Evolutionary conservation across 2,329 filamentous ascomycete genomes (phyloP).

Genomic region (Diaporthe destruens): DNA sequence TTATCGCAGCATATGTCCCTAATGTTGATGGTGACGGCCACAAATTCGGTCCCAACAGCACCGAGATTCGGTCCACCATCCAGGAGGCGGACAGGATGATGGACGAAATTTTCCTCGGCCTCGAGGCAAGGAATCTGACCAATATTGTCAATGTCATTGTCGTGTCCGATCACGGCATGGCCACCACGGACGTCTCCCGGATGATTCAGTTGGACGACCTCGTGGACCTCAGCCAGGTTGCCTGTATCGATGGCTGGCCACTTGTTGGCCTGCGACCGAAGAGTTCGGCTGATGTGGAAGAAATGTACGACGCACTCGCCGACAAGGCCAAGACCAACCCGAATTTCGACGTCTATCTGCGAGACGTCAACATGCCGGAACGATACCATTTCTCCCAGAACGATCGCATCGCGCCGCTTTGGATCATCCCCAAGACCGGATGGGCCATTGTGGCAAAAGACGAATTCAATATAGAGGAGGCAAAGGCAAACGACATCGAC

Average conservation of each 20-base stretch:
- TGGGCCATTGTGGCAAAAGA: conserved; percentile 89
- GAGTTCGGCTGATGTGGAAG: conserved; percentile 72
- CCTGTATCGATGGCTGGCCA: conserved; percentile 94
- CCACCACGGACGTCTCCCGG: conserved; percentile 84
- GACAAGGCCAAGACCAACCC: conserved; percentile 71
- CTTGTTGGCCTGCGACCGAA: conserved; percentile 89
- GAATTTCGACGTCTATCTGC: conserved; percentile 88
- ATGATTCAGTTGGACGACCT: conserved; percentile 92
- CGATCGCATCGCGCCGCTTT: conserved; percentile 90
- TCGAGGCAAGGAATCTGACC: conserved; percentile 86
- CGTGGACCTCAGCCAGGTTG: conserved; percentile 81
- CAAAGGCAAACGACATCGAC: conserved; percentile 70
- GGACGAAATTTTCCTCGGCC: conserved; percentile 77
- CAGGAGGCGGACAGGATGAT: conserved; percentile 86
- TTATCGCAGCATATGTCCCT: conserved; percentile 95
- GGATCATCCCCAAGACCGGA: conserved; percentile 92
- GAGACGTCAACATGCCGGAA: conserved; percentile 88
- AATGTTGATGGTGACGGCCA: conserved; percentile 92
- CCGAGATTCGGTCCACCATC: conserved; percentile 86
- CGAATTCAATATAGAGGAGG: conserved; percentile 81
- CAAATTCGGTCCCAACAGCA: conserved; percentile 92
- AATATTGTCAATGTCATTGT: conserved; percentile 92
- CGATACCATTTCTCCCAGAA: conserved; percentile 93
- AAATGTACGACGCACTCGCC: conserved; percentile 73
- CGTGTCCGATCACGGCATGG: conserved; percentile 99